Evolutionary conservation across 192 early-diverging fungal genomes (phyloP).

Genomic region (Neocallimastix lanati): DNA sequence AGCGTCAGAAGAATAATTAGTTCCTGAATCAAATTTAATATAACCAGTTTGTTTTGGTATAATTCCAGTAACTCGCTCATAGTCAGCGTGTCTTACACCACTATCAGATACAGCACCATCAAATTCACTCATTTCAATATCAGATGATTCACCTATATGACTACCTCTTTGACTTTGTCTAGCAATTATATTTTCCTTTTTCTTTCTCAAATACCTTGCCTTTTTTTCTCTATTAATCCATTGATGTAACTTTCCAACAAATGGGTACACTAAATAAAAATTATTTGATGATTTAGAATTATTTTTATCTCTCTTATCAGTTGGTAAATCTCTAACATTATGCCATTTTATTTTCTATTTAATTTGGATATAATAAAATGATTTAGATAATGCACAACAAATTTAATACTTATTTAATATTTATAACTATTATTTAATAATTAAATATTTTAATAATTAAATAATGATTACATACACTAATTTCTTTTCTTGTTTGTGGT

Average conservation of each 20-base stretch:
- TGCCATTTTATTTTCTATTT: neutral
- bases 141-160: neutral
- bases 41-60: neutral
- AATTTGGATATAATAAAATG: too few relatives aligned
- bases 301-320: neutral
- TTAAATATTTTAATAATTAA: too few relatives aligned
- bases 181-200: neutral
- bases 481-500: constrained; percentile 81
- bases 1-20: neutral
- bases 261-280: neutral
- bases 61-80: neutral
- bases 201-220: neutral
- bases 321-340: neutral
- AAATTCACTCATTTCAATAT: neutral
- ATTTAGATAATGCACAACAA: too few relatives aligned
- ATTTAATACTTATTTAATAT: too few relatives aligned
- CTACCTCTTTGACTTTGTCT: neutral
- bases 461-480: constrained; percentile 62
- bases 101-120: neutral
- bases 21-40: neutral
- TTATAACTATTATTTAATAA: too few relatives aligned
- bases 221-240: neutral
- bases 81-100: neutral
- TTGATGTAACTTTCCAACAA: neutral
- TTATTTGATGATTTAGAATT: neutral